phyloP scores from a whole-genome alignment of 768 basidiomycete genomes.

The Tephrocybe rancida region DNA sequence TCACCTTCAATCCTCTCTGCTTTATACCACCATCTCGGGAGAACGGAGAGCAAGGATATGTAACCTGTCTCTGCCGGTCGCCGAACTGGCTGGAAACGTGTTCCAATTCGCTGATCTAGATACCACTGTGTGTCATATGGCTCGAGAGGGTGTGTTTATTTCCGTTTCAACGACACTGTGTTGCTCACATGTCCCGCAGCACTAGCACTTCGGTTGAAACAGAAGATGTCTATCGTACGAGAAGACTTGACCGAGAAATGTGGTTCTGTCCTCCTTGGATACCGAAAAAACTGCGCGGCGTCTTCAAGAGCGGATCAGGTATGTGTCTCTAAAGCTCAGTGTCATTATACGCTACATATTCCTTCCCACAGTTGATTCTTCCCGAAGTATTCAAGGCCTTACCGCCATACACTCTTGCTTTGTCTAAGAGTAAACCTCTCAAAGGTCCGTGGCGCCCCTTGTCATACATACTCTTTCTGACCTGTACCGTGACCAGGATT shows the following conservation, averaged over 20 bases:
- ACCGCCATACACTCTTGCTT: constrained; percentile 77
- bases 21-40: constrained; percentile 82
- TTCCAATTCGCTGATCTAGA: constrained; percentile 94
- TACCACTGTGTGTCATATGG: constrained; percentile 68
- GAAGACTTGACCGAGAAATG: constrained; percentile 86
- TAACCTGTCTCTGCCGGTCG: constrained; percentile 85
- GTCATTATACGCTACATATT: neutral
- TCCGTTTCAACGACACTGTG: neutral
- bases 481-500: constrained; percentile 53
- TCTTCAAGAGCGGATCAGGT: constrained; percentile 81
- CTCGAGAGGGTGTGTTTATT: constrained; percentile 69
- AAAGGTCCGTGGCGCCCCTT: constrained; percentile 64
- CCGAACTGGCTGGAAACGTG: constrained; percentile 84
- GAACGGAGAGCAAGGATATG: constrained; percentile 81
- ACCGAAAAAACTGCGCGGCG: constrained; percentile 86
- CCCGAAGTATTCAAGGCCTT: constrained; percentile 92
- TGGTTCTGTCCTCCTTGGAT: constrained; percentile 79
- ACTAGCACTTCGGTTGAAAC: constrained; percentile 59
- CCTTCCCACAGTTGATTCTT: constrained; percentile 72
- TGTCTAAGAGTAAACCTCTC: constrained; percentile 90
- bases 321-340: constrained; percentile 15
- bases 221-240: constrained; percentile 73
- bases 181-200: constrained; percentile 49
- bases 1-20: constrained; percentile 81
- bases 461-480: neutral